Conservation (phyloP, 306 rosid genomes). For the Parietaria judaica region DNA sequence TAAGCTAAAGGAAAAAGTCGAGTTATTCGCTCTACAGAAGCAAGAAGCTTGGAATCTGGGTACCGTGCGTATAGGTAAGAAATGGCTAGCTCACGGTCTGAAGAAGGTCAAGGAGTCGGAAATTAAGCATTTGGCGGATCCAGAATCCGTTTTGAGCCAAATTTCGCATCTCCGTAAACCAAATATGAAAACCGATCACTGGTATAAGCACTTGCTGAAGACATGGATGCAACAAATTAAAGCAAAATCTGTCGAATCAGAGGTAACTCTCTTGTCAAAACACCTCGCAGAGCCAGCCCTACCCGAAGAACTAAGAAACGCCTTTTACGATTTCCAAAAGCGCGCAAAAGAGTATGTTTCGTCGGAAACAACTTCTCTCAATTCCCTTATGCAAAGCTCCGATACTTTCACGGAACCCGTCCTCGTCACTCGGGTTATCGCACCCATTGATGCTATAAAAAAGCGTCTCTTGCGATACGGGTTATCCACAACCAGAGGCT, state of each 20-base stretch:
- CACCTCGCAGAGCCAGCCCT: conserved; percentile 60
- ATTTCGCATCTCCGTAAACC: conserved; percentile 61
- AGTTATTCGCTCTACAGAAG: conserved; percentile 62
- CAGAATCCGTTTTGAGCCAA: conserved; percentile 43
- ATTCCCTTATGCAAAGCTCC: conserved; percentile 53
- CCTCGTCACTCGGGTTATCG: conserved; percentile 48
- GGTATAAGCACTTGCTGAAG: conserved; percentile 75
- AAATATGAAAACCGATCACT: conserved; percentile 96
- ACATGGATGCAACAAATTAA: conserved; percentile 72
- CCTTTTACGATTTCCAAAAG: conserved; percentile 57
- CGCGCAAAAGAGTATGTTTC: conserved; percentile 58
- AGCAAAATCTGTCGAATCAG: conserved; percentile 45
- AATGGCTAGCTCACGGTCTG: conserved; percentile 87
- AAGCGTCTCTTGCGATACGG: conserved; percentile 66
- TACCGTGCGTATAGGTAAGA: conserved; percentile 66
- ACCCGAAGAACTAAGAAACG: conserved; percentile 58
- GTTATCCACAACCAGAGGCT: conserved; percentile 49
- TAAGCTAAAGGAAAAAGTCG: conserved; percentile 75
- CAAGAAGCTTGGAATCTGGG: conserved; percentile 69
- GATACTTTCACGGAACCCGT: conserved; percentile 32
- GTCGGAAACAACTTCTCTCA: conserved; percentile 56
- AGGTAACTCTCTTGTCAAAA: conserved; percentile 56
- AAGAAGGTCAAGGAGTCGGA: conserved; percentile 92
- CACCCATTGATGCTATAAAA: conserved; percentile 53
- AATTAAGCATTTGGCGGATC: conserved; percentile 62